These are phyloP conservation scores for Podila epicladia DNA, from an alignment of 192 early-diverging fungal species.

Conservation along the genomic window DNA sequence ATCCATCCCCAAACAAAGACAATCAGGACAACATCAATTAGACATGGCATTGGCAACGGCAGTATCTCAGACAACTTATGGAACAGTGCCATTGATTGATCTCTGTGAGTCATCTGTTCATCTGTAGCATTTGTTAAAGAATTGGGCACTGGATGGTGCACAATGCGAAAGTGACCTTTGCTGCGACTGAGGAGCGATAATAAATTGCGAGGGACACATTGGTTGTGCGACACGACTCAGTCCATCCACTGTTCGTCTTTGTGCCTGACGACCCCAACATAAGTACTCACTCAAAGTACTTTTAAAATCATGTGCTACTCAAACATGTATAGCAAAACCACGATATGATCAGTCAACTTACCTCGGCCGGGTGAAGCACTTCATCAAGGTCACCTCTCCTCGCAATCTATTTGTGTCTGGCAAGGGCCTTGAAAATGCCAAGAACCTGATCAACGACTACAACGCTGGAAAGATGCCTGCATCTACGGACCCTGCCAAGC, in stretches of 20 bases:
- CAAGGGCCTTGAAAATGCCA: conserved; percentile 66
- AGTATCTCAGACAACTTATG: too few relatives aligned
- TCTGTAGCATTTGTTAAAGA: neutral
- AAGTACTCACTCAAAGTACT: too few relatives aligned
- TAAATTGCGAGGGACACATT: neutral
- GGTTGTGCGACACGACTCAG: neutral
- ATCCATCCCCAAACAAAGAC: too few relatives aligned
- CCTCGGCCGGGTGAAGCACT: conserved; percentile 77
- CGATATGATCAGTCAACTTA: conserved; percentile 77
- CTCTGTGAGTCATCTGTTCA: conserved; percentile 31
- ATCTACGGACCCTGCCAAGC: conserved; percentile 54
- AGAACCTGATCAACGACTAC: conserved; percentile 68
- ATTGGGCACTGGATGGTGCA: too few relatives aligned
- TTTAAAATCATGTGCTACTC: too few relatives aligned
- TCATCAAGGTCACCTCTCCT: conserved; percentile 78
- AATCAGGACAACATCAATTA: neutral
- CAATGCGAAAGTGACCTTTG: too few relatives aligned
- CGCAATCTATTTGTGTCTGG: conserved; percentile 73
- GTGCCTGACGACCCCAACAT: neutral
- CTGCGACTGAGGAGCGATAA: too few relatives aligned
- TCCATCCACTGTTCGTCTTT: neutral
- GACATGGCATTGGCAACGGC: neutral
- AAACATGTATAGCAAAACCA: conserved; percentile 53
- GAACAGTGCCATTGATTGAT: conserved; percentile 13
- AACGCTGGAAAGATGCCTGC: conserved; percentile 55